Conservation (phyloP, 805 yeast genomes). For the Babjeviella inositovora region DNA sequence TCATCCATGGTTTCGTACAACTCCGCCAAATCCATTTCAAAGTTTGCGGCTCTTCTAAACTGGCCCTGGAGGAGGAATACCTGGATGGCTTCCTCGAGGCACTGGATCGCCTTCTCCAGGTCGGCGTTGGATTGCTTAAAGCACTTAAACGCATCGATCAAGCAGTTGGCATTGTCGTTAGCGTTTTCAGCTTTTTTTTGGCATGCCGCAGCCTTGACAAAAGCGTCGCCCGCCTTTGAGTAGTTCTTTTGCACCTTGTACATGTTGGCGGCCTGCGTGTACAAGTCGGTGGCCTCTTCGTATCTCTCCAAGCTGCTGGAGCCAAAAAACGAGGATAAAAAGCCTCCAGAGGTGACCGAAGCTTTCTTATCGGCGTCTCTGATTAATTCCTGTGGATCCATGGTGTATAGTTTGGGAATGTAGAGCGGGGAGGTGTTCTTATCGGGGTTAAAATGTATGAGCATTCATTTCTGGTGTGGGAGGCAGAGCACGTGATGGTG, state of each 20-base stretch:
- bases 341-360: slow-evolving; percentile 56
- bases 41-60: slow-evolving; percentile 92
- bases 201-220: slow-evolving; percentile 71
- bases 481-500: too few species aligned
- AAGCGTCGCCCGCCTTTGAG: slow-evolving; percentile 64
- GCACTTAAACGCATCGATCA: slow-evolving; percentile 82
- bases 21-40: slow-evolving; percentile 80
- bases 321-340: slow-evolving; percentile 54
- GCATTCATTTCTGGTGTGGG: too few species aligned
- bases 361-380: slow-evolving; percentile 57
- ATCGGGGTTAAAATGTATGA: too few species aligned
- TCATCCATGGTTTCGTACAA: slow-evolving; percentile 67
- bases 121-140: slow-evolving; percentile 58
- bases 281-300: slow-evolving; percentile 90
- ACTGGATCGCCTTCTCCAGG: slow-evolving; percentile 70
- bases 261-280: slow-evolving; percentile 84
- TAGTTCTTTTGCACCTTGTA: slow-evolving; percentile 66
- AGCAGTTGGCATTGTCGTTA: slow-evolving; percentile 85
- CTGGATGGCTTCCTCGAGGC: slow-evolving; percentile 62
- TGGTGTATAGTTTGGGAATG: slow-evolving; percentile 9
- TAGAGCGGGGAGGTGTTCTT: slow-evolving; percentile 1
- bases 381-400: slow-evolving; percentile 27
- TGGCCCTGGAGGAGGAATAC: slow-evolving; percentile 85
- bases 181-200: slow-evolving; percentile 61
- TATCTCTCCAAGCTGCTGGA: slow-evolving; percentile 42